phyloP scores from a whole-genome alignment of 306 rosid genomes.

The Leucaena leucocephala region DNA sequence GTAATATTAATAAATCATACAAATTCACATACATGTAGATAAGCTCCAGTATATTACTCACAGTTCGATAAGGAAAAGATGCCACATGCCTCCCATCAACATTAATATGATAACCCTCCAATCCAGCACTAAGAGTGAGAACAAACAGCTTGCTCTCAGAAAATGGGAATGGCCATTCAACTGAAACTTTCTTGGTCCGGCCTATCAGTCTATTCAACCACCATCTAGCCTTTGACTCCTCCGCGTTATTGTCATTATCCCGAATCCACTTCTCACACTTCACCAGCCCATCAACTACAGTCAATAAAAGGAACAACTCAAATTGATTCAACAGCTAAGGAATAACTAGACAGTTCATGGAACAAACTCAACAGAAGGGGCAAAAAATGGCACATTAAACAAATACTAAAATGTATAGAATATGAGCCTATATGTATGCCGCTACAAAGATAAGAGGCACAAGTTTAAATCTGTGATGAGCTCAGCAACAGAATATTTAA shows the following conservation, averaged over 20 bases:
- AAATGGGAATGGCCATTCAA: constrained; percentile 95
- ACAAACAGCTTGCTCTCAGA: constrained; percentile 79
- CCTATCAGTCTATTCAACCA: constrained; percentile 85
- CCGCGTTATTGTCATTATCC: constrained; percentile 55
- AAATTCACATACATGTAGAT: constrained; percentile 18
- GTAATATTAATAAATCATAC: constrained; percentile 27
- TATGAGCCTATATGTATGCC: background rate
- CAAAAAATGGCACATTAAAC: background rate
- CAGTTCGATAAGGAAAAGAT: constrained; percentile 93
- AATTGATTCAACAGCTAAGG: constrained; percentile 27
- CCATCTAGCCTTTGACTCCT: constrained; percentile 78
- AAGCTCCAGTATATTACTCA: constrained; percentile 56
- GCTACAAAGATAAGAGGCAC: background rate
- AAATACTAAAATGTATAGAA: background rate
- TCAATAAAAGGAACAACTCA: constrained; percentile 48
- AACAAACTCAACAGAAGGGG: background rate
- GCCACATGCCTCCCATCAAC: constrained; percentile 88
- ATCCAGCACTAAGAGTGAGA: constrained; percentile 87
- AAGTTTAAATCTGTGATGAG: background rate
- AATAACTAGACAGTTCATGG: background rate
- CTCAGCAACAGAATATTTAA: background rate
- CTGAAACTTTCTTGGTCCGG: constrained; percentile 66
- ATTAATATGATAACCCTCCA: constrained; percentile 92
- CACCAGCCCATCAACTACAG: constrained; percentile 85
- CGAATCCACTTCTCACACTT: constrained; percentile 97